These are phyloP conservation scores for Leishmania major DNA, from an alignment of 208 protist genomes.

Conservation along the genomic window DNA sequence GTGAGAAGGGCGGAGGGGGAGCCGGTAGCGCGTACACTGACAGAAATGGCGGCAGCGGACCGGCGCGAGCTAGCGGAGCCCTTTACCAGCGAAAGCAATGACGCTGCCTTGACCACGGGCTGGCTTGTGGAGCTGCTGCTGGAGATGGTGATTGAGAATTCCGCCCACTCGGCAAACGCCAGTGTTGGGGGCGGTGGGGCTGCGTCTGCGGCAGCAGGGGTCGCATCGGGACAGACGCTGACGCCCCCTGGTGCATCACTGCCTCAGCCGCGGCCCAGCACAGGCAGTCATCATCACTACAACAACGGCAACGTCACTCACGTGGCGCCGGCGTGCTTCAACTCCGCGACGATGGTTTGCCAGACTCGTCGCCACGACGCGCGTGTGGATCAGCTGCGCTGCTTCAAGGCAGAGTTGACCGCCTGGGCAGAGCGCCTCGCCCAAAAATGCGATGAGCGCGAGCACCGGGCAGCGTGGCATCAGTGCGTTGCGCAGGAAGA, in stretches of 20 bases:
- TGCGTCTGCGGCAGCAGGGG: neutral
- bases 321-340: neutral
- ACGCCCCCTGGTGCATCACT: neutral
- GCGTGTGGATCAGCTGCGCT: conserved; percentile 22
- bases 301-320: neutral
- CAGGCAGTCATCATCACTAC: neutral
- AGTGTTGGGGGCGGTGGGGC: conserved; percentile 5
- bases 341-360: neutral
- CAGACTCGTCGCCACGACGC: conserved; percentile 19
- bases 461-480: conserved; percentile 35
- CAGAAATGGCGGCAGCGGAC: neutral
- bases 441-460: conserved; percentile 36
- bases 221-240: neutral
- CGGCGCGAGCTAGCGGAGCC: conserved; percentile 16
- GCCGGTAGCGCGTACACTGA: neutral
- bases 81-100: conserved; percentile 35
- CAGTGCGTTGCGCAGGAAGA: conserved; percentile 39
- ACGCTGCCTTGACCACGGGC: conserved; percentile 56
- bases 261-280: neutral
- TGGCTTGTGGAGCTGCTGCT: conserved; percentile 64
- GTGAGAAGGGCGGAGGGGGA: neutral
- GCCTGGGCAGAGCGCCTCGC: conserved; percentile 42
- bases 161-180: neutral
- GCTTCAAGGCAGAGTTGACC: conserved; percentile 43
- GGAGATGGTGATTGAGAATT: conserved; percentile 30